A percentile compares a stretch with the other conserved stretches of the same genome.
Evolutionary conservation across 306 rosid species (phyloP).

Genomic region (Acacia crassicarpa): DNA sequence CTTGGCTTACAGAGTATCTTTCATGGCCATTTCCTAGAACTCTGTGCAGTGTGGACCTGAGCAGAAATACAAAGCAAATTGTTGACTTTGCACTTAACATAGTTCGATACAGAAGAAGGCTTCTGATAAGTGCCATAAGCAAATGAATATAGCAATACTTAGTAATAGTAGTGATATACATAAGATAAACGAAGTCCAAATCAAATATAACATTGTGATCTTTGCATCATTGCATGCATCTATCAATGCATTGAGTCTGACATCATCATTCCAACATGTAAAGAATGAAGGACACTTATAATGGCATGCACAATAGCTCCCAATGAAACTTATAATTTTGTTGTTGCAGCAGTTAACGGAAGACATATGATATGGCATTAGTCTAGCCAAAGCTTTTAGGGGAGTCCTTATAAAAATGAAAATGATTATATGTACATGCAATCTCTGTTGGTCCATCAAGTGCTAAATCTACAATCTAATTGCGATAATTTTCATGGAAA

Average conservation of each 20-base stretch:
- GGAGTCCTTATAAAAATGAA: neutral
- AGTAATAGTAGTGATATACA: neutral
- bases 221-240: neutral
- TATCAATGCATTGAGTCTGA: neutral
- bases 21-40: slow-evolving; percentile 80
- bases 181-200: neutral
- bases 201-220: neutral
- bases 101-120: slow-evolving; percentile 13
- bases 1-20: slow-evolving; percentile 77
- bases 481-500: neutral
- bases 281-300: neutral
- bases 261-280: neutral
- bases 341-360: neutral
- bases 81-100: slow-evolving; percentile 8
- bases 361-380: neutral
- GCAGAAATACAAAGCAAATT: slow-evolving; percentile 23
- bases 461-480: neutral
- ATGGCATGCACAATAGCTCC: neutral
- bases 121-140: neutral
- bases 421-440: neutral
- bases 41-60: slow-evolving; percentile 92
- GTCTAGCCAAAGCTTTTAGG: neutral
- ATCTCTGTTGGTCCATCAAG: neutral
- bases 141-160: too few relatives aligned
- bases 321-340: neutral